Conservation (phyloP, 2,329 filamentous ascomycete species). For the Claviceps digitariae region DNA sequence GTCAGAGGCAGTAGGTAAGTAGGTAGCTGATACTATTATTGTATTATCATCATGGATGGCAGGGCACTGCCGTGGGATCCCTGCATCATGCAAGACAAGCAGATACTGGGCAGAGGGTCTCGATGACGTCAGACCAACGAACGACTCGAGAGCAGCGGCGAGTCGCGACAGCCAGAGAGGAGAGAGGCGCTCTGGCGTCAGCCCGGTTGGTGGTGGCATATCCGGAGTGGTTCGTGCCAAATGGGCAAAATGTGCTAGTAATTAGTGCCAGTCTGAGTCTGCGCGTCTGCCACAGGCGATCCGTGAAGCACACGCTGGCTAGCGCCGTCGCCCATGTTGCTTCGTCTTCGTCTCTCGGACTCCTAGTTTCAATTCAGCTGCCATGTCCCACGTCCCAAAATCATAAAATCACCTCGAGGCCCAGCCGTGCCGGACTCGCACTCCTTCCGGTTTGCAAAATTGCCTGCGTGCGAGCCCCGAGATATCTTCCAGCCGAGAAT, state of each 20-base stretch:
- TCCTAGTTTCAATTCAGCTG: background rate
- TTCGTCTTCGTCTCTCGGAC: background rate
- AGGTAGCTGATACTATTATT: background rate
- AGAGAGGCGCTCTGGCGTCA: background rate
- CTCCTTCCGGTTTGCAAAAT: background rate
- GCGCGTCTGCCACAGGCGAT: no score
- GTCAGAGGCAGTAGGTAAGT: no score
- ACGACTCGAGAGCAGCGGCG: background rate
- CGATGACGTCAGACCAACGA: constrained; percentile 12
- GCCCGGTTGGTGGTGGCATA: background rate
- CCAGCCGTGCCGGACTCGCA: background rate
- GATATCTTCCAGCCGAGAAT: background rate
- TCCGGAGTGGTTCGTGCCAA: background rate
- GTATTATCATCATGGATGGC: background rate
- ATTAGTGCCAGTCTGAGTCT: background rate
- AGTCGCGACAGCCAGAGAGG: background rate
- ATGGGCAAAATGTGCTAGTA: background rate
- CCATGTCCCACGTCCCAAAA: background rate
- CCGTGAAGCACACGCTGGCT: constrained; percentile 1
- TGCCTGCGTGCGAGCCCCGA: background rate
- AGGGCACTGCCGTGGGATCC: background rate
- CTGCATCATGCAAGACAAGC: constrained; percentile 1
- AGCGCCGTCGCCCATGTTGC: background rate
- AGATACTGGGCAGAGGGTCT: constrained; percentile 7
- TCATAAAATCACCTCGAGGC: constrained; percentile 3